Evolutionary conservation across 1,139 yeast genomes (phyloP).

Genomic region (Suhomyces taliae): DNA sequence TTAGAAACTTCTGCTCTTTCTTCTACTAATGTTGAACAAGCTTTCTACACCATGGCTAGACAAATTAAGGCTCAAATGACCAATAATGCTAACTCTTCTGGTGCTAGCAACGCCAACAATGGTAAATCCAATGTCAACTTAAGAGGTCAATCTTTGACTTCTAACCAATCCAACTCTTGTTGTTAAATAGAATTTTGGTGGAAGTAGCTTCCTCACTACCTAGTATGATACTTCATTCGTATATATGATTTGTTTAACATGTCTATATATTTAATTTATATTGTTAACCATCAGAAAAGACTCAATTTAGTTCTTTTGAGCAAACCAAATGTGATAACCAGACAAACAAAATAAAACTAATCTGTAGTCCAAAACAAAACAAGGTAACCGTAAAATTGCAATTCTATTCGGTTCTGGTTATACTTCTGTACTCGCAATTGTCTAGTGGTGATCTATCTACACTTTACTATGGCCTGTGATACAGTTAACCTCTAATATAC

Average conservation of each 20-base stretch:
- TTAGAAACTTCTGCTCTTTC: conserved; percentile 95
- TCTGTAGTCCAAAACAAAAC: too few species aligned
- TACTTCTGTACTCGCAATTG: too few species aligned
- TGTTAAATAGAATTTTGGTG: conserved; percentile 47
- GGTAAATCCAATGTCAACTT: conserved; percentile 78
- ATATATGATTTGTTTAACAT: conserved; percentile 1
- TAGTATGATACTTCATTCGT: not conserved
- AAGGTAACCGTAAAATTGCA: too few species aligned
- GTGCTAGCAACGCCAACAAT: conserved; percentile 40
- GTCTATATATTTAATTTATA: conserved; percentile 9
- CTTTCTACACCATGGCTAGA: conserved; percentile 97
- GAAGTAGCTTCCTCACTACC: not conserved
- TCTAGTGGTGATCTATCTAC: too few species aligned
- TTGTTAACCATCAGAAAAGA: not conserved
- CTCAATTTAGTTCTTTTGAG: too few species aligned
- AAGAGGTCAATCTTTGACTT: conserved; percentile 83
- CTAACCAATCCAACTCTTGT: conserved; percentile 69
- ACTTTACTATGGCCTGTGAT: too few species aligned
- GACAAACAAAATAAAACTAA: too few species aligned
- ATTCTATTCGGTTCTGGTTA: too few species aligned
- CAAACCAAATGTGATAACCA: too few species aligned
- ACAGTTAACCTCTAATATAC: too few species aligned
- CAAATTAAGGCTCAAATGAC: conserved; percentile 98
- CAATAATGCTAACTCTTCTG: conserved; percentile 49
- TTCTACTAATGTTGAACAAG: conserved; percentile 96